Base-by-base conservation (phyloP, 1,284 basidiomycete genomes). In the Austroboletus rostrupii region DNA sequence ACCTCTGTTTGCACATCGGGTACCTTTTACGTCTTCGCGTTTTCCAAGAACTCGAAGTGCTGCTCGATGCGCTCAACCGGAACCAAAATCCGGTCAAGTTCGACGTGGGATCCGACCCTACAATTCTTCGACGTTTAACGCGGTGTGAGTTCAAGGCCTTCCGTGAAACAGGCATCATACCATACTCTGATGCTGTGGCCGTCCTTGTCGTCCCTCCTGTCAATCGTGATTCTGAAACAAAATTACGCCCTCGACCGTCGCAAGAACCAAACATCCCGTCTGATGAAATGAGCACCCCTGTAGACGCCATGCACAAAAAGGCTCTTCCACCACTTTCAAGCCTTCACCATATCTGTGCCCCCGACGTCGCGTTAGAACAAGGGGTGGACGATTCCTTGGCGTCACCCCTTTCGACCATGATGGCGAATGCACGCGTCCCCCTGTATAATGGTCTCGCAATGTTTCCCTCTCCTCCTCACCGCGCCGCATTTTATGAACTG, bases 1-100 rank as follows among this genome's bases (percentile, higher is more conserved):
- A 69, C n/a, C 62, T 87, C 11, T 61, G 65, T 13, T 66, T 74
- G 33, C 83, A 88, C 45, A 73, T 87, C 35, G 67, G 69, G 2
- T 83, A 88, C 59, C 71, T 85, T 17, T 70, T 90, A 12, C 84
- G 87, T 39, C 62, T 85, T 17, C 81, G 87, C 19, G 76, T 88
- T 14, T 68, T 90, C 3, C 87, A 90, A 61, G 88, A 90, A 60
- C 65, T 90, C 5, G 73, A 83, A 37, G 60, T 89, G 9, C 67
- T 90, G 35, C 68, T 67, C 1, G 72, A 52, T 21, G 16, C 38
- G 10, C 53, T 66, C 20, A 56, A 53, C 49, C 44, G 14, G 21
- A 50, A 37, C 19, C 47, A 37, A 13, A 2, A 32, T 3, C 48
- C 32, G 43, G 23, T 38, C 19, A 16, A 45, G 48, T 65, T 57